phyloP scores from a whole-genome alignment of 164 flowering plant species.

The Liriodendron chinense region DNA sequence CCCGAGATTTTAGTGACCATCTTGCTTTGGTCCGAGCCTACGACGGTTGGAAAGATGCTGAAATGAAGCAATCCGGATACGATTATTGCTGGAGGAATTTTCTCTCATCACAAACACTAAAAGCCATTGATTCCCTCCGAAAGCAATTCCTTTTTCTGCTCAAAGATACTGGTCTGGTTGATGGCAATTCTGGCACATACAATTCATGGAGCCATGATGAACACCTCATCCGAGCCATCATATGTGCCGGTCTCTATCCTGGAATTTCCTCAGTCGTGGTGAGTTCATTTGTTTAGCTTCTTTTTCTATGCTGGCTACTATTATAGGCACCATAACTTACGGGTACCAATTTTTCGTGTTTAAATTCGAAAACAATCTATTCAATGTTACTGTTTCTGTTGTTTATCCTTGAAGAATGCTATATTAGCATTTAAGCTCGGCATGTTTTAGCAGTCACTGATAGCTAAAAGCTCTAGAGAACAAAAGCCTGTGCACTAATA shows the following conservation, averaged over 20 bases:
- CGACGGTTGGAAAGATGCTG: slow-evolving; percentile 90
- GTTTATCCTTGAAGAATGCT: background rate
- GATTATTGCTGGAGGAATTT: slow-evolving; percentile 95
- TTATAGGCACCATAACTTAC: background rate
- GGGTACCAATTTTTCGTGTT: background rate
- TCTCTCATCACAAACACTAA: slow-evolving; percentile 82
- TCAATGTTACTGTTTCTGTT: background rate
- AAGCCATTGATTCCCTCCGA: slow-evolving; percentile 87
- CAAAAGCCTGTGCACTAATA: background rate
- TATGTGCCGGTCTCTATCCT: slow-evolving; percentile 90
- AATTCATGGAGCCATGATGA: slow-evolving; percentile 70
- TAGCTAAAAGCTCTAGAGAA: background rate
- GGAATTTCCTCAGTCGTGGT: slow-evolving; percentile 93
- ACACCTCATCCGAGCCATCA: slow-evolving; percentile 72
- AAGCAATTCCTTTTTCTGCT: slow-evolving; percentile 71
- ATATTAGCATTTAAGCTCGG: background rate
- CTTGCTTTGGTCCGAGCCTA: slow-evolving; percentile 85
- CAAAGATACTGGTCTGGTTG: slow-evolving; percentile 70
- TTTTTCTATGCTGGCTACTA: background rate
- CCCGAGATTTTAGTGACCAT: slow-evolving; percentile 71
- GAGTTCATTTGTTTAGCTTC: slow-evolving; percentile 22
- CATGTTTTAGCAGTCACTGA: background rate
- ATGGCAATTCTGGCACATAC: slow-evolving; percentile 37
- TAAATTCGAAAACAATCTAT: background rate
- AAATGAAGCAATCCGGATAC: slow-evolving; percentile 54